These are phyloP conservation scores for Purpureocillium takamizusanense DNA, from an alignment of 2,329 filamentous ascomycete species.

Conservation along the genomic window DNA sequence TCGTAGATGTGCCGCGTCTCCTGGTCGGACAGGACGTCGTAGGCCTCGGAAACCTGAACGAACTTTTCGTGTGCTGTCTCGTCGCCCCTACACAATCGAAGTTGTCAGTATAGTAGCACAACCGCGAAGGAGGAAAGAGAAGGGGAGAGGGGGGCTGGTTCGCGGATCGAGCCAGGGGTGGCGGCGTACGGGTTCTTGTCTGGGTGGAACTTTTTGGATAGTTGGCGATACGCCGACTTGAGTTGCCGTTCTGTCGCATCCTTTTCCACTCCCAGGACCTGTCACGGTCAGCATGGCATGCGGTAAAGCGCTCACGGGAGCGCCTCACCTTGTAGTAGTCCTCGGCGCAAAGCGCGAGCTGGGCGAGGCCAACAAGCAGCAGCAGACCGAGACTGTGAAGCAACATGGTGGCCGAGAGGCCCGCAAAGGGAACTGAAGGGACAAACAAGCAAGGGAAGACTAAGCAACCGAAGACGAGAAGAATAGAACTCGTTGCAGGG, in stretches of 20 bases:
- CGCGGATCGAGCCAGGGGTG: no score
- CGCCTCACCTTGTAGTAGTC: conserved; percentile 64
- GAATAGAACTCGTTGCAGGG: no score
- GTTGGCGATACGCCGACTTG: conserved; percentile 82
- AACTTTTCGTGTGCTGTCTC: conserved; percentile 80
- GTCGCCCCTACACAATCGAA: conserved; percentile 51
- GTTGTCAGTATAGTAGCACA: conserved; percentile 1
- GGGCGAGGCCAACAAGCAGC: conserved; percentile 43
- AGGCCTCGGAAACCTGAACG: conserved; percentile 87
- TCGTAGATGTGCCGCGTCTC: conserved; percentile 87
- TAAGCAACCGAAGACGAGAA: no score
- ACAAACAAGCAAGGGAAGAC: no score
- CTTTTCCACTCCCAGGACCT: conserved; percentile 74
- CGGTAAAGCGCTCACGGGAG: neutral
- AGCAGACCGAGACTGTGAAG: conserved; percentile 38
- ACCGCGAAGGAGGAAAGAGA: neutral
- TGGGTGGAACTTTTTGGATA: conserved; percentile 94
- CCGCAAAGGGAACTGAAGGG: neutral
- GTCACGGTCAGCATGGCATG: conserved; percentile 1
- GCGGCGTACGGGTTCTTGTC: conserved; percentile 87
- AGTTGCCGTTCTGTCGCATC: conserved; percentile 78
- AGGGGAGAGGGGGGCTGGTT: neutral
- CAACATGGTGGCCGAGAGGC: conserved; percentile 35
- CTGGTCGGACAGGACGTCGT: conserved; percentile 77
- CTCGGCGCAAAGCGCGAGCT: conserved; percentile 49